A percentile compares a stretch with the other conserved stretches of the same genome.
phyloP scores from a whole-genome alignment of 257 asterid genomes.

The Striga asiatica region DNA sequence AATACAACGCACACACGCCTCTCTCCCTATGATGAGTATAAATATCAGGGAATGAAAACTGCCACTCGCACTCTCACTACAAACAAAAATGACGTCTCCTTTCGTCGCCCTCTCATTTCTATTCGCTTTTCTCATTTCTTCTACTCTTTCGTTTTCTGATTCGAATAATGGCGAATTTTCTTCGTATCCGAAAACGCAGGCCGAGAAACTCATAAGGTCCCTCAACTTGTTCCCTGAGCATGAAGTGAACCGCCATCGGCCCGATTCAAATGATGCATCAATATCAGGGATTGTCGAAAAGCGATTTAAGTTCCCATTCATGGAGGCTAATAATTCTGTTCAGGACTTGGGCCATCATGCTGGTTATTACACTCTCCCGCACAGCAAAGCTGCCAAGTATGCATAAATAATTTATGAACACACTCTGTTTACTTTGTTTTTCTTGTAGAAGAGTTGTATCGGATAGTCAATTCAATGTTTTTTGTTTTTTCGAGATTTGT shows the following conservation, averaged over 20 bases:
- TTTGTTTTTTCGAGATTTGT: no score
- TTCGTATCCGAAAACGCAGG: slow-evolving; percentile 24
- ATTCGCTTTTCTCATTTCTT: slow-evolving; percentile 5
- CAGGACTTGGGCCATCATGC: slow-evolving; percentile 72
- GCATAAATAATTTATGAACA: neutral
- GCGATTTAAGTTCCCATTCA: slow-evolving; percentile 30
- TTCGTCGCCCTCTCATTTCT: neutral
- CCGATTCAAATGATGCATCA: neutral
- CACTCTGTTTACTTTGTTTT: neutral
- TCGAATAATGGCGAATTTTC: neutral
- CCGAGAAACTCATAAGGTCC: slow-evolving; percentile 33
- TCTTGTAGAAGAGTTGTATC: no score
- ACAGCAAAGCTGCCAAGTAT: slow-evolving; percentile 61
- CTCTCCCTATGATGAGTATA: slow-evolving; percentile 13
- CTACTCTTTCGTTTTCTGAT: slow-evolving; percentile 16
- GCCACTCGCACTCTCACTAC: neutral
- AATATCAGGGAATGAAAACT: neutral
- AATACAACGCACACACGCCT: slow-evolving; percentile 16
- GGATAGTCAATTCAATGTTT: no score
- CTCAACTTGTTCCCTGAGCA: slow-evolving; percentile 58
- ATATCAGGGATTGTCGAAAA: slow-evolving; percentile 39
- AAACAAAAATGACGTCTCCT: neutral
- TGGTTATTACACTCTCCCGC: slow-evolving; percentile 56
- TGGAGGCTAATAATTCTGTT: slow-evolving; percentile 25
- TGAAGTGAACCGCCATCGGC: slow-evolving; percentile 23